phyloP scores from a whole-genome alignment of 169 alveolate species.

The Fabrea salina region DNA sequence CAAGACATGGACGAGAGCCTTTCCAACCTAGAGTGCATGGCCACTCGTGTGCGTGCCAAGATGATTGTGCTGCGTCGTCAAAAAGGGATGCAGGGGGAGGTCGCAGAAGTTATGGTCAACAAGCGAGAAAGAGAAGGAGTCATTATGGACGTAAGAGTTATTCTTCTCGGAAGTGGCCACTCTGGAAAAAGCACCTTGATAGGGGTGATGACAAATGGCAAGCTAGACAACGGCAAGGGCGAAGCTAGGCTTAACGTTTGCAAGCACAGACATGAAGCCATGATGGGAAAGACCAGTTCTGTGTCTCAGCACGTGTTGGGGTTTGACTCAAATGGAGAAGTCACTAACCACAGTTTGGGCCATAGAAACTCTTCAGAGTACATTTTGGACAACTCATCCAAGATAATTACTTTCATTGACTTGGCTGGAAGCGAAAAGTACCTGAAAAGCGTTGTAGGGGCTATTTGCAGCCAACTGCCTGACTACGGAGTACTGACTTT shows the following conservation, averaged over 20 bases:
- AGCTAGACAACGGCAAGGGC: slow-evolving; percentile 76
- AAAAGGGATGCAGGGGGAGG: slow-evolving; percentile 63
- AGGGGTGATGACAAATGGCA: slow-evolving; percentile 70
- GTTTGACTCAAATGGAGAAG: slow-evolving; percentile 72
- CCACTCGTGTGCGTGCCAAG: slow-evolving; percentile 55
- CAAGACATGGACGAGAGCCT: slow-evolving; percentile 69
- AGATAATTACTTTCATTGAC: slow-evolving; percentile 79
- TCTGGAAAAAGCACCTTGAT: slow-evolving; percentile 64
- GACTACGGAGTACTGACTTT: slow-evolving; percentile 70
- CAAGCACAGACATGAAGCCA: slow-evolving; percentile 66
- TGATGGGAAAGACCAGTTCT: slow-evolving; percentile 75
- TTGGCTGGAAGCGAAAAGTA: slow-evolving; percentile 75
- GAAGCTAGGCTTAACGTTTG: slow-evolving; percentile 61
- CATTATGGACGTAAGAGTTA: slow-evolving; percentile 62
- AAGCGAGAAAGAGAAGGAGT: slow-evolving; percentile 57
- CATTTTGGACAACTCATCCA: slow-evolving; percentile 61
- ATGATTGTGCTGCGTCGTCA: slow-evolving; percentile 42
- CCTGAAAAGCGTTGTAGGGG: slow-evolving; percentile 57
- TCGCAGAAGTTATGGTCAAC: slow-evolving; percentile 66
- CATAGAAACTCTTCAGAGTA: slow-evolving; percentile 42
- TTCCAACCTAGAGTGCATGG: slow-evolving; percentile 60
- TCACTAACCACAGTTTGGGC: slow-evolving; percentile 56
- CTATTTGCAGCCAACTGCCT: slow-evolving; percentile 60
- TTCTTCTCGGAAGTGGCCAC: slow-evolving; percentile 67
- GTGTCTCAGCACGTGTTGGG: slow-evolving; percentile 72